phyloP scores from a whole-genome alignment of 352 stramenopile species.

The Pythium utonaiense region DNA sequence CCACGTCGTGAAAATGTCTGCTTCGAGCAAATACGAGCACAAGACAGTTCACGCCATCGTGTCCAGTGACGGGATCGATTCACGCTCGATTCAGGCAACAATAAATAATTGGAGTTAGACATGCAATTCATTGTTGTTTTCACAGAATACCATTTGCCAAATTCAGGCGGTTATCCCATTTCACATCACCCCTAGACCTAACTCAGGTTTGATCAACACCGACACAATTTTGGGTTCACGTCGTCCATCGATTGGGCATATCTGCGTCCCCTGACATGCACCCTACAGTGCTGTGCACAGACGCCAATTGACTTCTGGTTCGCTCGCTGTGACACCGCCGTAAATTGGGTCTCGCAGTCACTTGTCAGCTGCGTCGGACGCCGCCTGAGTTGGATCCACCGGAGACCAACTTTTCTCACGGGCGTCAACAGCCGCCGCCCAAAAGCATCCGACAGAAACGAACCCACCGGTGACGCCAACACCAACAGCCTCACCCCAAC shows the following conservation, averaged over 20 bases:
- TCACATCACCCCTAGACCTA: neutral
- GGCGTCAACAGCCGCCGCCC: neutral
- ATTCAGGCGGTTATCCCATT: too few relatives aligned
- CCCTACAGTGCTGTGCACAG: neutral
- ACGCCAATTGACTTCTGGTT: neutral
- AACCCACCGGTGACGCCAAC: neutral
- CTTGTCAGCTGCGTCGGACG: neutral
- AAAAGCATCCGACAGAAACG: neutral
- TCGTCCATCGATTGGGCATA: neutral
- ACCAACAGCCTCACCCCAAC: neutral
- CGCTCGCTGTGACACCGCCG: neutral
- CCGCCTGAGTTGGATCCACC: slow-evolving; percentile 1
- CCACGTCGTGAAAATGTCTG: too few relatives aligned
- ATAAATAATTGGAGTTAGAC: too few relatives aligned
- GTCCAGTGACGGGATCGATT: too few relatives aligned
- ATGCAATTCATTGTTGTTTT: too few relatives aligned
- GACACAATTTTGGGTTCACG: neutral
- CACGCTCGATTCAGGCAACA: too few relatives aligned
- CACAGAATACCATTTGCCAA: too few relatives aligned
- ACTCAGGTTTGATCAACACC: neutral
- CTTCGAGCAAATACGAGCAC: too few relatives aligned
- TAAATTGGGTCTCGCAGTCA: neutral
- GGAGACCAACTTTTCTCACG: slow-evolving; percentile 2
- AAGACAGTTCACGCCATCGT: too few relatives aligned
- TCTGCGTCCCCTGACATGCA: neutral